A percentile compares a stretch with the other conserved stretches of the same genome.
These are phyloP conservation scores for Candida arabinofermentans DNA, from an alignment of 805 yeast genomes.

Conservation along the genomic window DNA sequence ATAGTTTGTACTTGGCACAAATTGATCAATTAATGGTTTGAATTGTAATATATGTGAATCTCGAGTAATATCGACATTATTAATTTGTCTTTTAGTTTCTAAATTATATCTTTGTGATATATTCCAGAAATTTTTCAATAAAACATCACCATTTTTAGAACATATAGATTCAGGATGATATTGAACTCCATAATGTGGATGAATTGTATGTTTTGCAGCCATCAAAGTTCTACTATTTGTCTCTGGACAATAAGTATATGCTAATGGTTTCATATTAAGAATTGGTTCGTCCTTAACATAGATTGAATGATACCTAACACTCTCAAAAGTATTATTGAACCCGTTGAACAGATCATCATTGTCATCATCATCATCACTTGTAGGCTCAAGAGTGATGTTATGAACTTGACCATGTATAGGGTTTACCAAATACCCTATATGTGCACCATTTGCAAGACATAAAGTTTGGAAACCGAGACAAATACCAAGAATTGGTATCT, in stretches of 20 bases:
- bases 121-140: slow-evolving; percentile 61
- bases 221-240: slow-evolving; percentile 45
- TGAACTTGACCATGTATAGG: slow-evolving; percentile 88
- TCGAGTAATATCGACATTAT: slow-evolving; percentile 1
- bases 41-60: slow-evolving; percentile 23
- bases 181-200: slow-evolving; percentile 90
- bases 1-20: slow-evolving; percentile 5
- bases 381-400: slow-evolving; percentile 31
- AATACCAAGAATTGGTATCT: slow-evolving; percentile 78
- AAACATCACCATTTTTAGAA: slow-evolving; percentile 57
- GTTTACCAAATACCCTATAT: slow-evolving; percentile 45
- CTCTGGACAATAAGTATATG: slow-evolving; percentile 46
- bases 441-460: slow-evolving; percentile 55
- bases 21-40: slow-evolving; percentile 22
- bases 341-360: slow-evolving; percentile 37
- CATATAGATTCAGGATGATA: slow-evolving; percentile 97
- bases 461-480: slow-evolving; percentile 91
- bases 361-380: slow-evolving; percentile 9
- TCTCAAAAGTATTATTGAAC: slow-evolving; percentile 44
- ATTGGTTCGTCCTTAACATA: slow-evolving; percentile 36
- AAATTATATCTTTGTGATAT: slow-evolving; percentile 34
- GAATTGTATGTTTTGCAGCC: slow-evolving; percentile 64
- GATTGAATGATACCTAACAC: slow-evolving; percentile 89
- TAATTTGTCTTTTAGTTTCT: neutral
- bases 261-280: slow-evolving; percentile 50